Percentiles rank a stretch among this genome's conserved stretches.
These are phyloP conservation scores for Elsinoe ampelina DNA, from an alignment of 2,329 filamentous ascomycete species.

Conservation along the genomic window DNA sequence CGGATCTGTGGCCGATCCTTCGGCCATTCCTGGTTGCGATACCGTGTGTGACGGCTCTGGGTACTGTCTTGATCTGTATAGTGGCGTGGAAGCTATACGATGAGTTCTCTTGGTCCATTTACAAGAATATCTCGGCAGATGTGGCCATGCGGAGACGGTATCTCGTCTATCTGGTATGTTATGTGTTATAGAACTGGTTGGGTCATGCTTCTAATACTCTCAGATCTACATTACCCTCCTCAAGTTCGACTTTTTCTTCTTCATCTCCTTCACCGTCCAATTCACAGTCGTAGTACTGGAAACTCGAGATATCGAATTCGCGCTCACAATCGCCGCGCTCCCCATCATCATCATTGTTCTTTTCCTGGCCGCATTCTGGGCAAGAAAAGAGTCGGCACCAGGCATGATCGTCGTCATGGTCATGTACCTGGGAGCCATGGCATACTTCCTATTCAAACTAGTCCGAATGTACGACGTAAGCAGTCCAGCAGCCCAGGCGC, in stretches of 20 bases:
- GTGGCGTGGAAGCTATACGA: constrained; percentile 93
- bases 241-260: constrained; percentile 99
- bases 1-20: constrained; percentile 58
- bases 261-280: constrained; percentile 95
- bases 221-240: constrained; percentile 95
- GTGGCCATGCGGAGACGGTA: constrained; percentile 94
- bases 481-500: constrained; percentile 18
- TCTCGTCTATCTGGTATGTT: constrained; percentile 92
- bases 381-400: constrained; percentile 66
- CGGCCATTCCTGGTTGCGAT: constrained; percentile 74
- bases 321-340: constrained; percentile 78
- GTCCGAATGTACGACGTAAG: constrained; percentile 78
- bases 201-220: constrained; percentile 9
- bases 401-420: constrained; percentile 72
- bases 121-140: constrained; percentile 98
- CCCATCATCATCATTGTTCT: constrained; percentile 86
- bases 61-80: constrained; percentile 62
- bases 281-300: constrained; percentile 84
- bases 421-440: constrained; percentile 79
- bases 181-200: too few relatives aligned
- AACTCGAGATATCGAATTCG: constrained; percentile 63
- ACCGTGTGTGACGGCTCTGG: constrained; percentile 70
- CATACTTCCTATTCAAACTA: constrained; percentile 97
- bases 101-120: constrained; percentile 98
- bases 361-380: constrained; percentile 73